Conservation (phyloP, 352 stramenopile species). For the Phytophthora agathidicida region DNA sequence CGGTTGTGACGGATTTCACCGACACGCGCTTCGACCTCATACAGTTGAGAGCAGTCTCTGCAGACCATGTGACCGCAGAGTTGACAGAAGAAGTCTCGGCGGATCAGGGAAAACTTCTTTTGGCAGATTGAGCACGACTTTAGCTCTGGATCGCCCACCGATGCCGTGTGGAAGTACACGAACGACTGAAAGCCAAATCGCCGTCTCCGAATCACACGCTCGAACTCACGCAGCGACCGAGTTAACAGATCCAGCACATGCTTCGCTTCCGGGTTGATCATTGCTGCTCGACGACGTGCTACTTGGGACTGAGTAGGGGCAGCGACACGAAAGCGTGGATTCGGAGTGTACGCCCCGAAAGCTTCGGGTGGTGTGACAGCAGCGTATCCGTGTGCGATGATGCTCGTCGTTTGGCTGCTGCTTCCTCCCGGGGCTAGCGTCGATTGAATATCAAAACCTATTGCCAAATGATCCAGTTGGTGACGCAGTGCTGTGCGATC, state of each 20-base stretch:
- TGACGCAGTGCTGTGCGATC: conserved; percentile 54
- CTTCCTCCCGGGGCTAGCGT: conserved; percentile 26
- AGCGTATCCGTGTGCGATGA: conserved; percentile 60
- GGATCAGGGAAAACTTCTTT: conserved; percentile 48
- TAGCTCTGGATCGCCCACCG: conserved; percentile 13
- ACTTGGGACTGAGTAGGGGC: conserved; percentile 29
- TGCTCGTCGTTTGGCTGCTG: conserved; percentile 39
- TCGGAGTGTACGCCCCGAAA: conserved; percentile 29
- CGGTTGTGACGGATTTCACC: conserved; percentile 49
- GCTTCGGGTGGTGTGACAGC: conserved; percentile 40
- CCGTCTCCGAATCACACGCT: conserved; percentile 60
- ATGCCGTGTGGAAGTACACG: conserved; percentile 43
- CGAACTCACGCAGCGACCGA: conserved; percentile 50
- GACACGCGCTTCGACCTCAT: conserved; percentile 53
- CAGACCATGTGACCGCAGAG: conserved; percentile 55
- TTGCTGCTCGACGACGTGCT: conserved; percentile 26
- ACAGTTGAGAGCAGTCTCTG: conserved; percentile 46
- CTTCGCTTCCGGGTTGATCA: conserved; percentile 63
- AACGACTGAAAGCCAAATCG: conserved; percentile 73
- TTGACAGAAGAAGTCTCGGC: conserved; percentile 55
- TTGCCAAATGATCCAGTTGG: conserved; percentile 59
- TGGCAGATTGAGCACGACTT: conserved; percentile 41
- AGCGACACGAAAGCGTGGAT: conserved; percentile 1
- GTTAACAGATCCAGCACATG: conserved; percentile 55
- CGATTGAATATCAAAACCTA: conserved; percentile 62